Base-by-base conservation (phyloP, 768 basidiomycete genomes). In the Xerocomellus intermedius region DNA sequence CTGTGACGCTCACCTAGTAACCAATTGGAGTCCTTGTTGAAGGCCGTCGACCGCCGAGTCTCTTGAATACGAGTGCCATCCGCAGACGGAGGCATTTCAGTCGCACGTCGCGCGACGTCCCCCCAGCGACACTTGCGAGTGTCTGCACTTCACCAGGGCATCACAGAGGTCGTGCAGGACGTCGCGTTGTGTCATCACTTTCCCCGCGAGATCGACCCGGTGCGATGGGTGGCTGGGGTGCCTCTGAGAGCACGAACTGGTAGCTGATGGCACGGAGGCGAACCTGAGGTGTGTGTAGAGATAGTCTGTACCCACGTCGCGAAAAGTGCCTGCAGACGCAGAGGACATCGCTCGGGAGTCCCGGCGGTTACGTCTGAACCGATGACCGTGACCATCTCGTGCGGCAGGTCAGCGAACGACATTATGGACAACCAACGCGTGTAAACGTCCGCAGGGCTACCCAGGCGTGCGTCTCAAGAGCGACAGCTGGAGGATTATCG, bases 31-130 rank as follows among this genome's bases (percentile, higher is more conserved):
- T n/a, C n/a, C n/a, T n/a, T n/a, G n/a, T 36, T 24, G 4, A 7
- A 10, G 30, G 9, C 61, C 55, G 14, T 67, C 64, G 26, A 69
- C 57, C 24, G 65, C 56, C 13, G 60, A 57, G 49, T 76, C 72
- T 32, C 52, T 59, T 4, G 67, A 52, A 50, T 74, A 77, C 12
- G 79, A 75, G 58, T 79, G 72, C 60, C 30, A 79, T 67, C 44
- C 69, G 66, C 5, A 81, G 65, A 19, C 60, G 62, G 17, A 80
- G 55, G 38, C 33, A 49, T 22, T 74, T 67, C 33, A 80, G 59
- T 21, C 48, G 37, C 37, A 38, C 24, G 46, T 60, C 57, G 39
- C 21, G 49, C 37, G 19, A 33, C n/a, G 22, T 41, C 12, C 21
- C 3, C 22, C 26, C 42, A 32, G 54, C 42, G 39, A 28, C 45